Conservation (phyloP, 805 yeast genomes). For the Cyberlindnera galapagoensis region DNA sequence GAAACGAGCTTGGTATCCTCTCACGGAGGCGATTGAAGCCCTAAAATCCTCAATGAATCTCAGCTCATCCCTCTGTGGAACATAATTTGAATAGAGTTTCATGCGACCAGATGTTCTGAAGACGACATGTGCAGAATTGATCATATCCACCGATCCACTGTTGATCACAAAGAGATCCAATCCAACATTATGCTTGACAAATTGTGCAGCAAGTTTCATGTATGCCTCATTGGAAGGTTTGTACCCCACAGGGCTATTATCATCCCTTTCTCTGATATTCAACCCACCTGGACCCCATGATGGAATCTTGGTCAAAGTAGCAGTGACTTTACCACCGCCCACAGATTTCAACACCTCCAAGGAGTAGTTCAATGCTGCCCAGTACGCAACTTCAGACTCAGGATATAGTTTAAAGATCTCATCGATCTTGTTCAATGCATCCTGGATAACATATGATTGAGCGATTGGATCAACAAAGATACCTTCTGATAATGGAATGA, state of each 20-base stretch:
- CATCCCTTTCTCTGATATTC: constrained; percentile 27
- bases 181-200: constrained; percentile 55
- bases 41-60: constrained; percentile 54
- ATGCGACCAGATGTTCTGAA: constrained; percentile 65
- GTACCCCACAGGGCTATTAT: constrained; percentile 42
- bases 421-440: constrained; percentile 58
- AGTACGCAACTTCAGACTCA: constrained; percentile 59
- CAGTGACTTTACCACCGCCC: constrained; percentile 83
- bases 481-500: constrained; percentile 74
- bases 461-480: constrained; percentile 75
- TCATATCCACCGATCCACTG: constrained; percentile 59
- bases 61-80: constrained; percentile 61
- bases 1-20: constrained; percentile 75
- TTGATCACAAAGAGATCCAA: constrained; percentile 71
- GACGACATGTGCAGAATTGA: constrained; percentile 62
- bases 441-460: constrained; percentile 56
- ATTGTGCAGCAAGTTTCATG: constrained; percentile 49
- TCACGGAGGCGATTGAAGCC: constrained; percentile 40
- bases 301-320: constrained; percentile 64
- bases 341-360: constrained; percentile 48
- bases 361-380: constrained; percentile 73
- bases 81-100: constrained; percentile 60
- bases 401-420: constrained; percentile 33
- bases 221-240: constrained; percentile 59
- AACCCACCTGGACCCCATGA: constrained; percentile 75